Conservation (phyloP, 495 filamentous ascomycete species). For the Zalerion maritima region DNA sequence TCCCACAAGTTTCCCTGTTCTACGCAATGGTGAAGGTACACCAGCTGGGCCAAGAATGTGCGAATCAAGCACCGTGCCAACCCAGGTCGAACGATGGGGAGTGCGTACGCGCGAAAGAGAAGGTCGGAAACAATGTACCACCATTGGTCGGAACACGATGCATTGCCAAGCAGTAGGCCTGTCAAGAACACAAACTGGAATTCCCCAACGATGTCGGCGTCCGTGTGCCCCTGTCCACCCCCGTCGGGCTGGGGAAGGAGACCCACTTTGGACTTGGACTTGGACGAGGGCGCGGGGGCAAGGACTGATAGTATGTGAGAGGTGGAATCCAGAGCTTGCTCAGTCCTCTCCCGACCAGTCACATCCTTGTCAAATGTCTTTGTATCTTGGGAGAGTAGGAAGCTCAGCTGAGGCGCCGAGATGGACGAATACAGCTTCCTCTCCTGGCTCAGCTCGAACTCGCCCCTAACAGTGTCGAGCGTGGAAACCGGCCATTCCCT, state of each 20-base stretch:
- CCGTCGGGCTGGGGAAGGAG: slow-evolving; percentile 13
- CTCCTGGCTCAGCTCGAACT: slow-evolving; percentile 18
- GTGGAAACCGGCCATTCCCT: slow-evolving; percentile 40
- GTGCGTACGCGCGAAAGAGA: slow-evolving; percentile 50
- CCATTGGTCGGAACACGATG: slow-evolving; percentile 83
- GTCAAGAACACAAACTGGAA: slow-evolving; percentile 75
- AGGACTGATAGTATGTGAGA: slow-evolving; percentile 15
- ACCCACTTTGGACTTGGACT: too few relatives aligned
- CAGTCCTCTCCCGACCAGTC: slow-evolving; percentile 56
- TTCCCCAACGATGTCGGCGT: slow-evolving; percentile 59
- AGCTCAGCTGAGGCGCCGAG: slow-evolving; percentile 23
- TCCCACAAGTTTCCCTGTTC: too few relatives aligned
- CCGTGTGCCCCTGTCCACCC: slow-evolving; percentile 3
- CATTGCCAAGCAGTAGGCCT: slow-evolving; percentile 67
- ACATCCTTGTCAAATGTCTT: slow-evolving; percentile 55
- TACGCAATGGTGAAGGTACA: slow-evolving; percentile 50
- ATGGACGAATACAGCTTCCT: slow-evolving; percentile 25
- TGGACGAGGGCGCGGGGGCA: slow-evolving; percentile 16
- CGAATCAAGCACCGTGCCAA: slow-evolving; percentile 48
- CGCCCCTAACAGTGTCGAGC: slow-evolving; percentile 18
- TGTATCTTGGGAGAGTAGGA: slow-evolving; percentile 36
- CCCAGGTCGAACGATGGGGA: slow-evolving; percentile 37
- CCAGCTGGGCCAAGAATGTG: slow-evolving; percentile 54
- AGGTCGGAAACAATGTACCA: slow-evolving; percentile 52
- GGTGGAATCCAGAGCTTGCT: slow-evolving; percentile 47